Evolutionary conservation across 202 grass and related monocot genomes (phyloP).

Genomic region (Zizania palustris): DNA sequence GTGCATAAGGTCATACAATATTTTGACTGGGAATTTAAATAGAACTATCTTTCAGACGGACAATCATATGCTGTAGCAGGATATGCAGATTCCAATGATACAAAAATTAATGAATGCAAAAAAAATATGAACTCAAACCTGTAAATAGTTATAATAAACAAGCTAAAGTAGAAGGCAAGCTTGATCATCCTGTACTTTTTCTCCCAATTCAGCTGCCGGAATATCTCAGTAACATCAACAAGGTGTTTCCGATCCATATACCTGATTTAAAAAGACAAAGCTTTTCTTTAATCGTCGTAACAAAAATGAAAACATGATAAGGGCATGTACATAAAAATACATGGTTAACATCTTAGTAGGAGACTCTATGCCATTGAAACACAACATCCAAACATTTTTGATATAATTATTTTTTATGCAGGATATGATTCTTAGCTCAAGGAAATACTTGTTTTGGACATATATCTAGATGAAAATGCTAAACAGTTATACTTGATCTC

Average conservation of each 20-base stretch:
- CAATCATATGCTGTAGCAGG: constrained; percentile 7
- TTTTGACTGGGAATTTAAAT: background rate
- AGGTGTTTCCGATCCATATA: constrained; percentile 78
- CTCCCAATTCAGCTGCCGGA: constrained; percentile 65
- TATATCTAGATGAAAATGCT: background rate
- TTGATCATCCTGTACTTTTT: constrained; percentile 96
- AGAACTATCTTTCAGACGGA: constrained; percentile 14
- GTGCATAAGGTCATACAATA: background rate
- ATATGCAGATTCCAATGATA: background rate
- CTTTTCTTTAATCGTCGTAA: background rate
- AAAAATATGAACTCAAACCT: constrained; percentile 55
- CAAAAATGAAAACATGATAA: constrained; percentile 4
- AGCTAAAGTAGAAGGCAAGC: constrained; percentile 78
- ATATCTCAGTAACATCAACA: constrained; percentile 96
- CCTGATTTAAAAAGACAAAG: constrained; percentile 45
- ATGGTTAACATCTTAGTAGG: constrained; percentile 6
- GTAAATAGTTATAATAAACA: constrained; percentile 95
- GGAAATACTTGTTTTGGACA: background rate
- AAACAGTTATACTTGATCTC: background rate
- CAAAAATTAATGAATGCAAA: background rate
- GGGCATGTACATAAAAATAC: background rate
- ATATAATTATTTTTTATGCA: background rate
- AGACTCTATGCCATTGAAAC: background rate
- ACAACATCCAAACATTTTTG: constrained; percentile 7
- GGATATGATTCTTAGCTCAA: background rate